Evolutionary conservation across 495 filamentous ascomycete genomes (phyloP), one percentile per base, ranked within the genome.

Genomic region (Letharia columbiana): DNA sequence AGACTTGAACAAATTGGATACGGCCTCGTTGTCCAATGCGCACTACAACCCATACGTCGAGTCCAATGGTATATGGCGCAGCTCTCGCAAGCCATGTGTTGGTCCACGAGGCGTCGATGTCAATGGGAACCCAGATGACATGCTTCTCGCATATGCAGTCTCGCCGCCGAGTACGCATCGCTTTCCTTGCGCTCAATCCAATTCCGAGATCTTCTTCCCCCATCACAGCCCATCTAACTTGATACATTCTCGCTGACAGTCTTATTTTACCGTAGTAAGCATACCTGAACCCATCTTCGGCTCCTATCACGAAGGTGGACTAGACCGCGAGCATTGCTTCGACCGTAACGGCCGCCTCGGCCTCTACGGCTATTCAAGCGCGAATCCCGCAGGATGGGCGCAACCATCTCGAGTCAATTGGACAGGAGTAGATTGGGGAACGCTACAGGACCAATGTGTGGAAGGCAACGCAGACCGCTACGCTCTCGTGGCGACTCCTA

Each of bases 281-380:
- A 39, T 82, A 28, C 65, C 81, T 5, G 66, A 71, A 35, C 73
- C 77, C 8, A 64, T 72, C 39, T 75, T 82, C 18, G 82, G 82
- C 23, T 80, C 80, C 10, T 76, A 77, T 56, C 75, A 81, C 54
- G 79, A 76, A 15, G 67, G 79, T 52, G 79, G 73, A 0, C 70
- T 84, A 4, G 78, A 83, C 63, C 71, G 70, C 4, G 63, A 75
- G 39, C 67, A 82, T 3, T 84, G 79, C 67, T 80, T 81, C 20
- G 82, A 85, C 68, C 78, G 82, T 3, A 80, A 80, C 67, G 73
- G 76, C 17, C 77, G 82, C 45, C 45, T 49, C 45, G 18, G 15
- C 20, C 45, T 9, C 20, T 49, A 49, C 45, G 45, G 45, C 45
- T n/a, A 4, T 49, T 49, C 45, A n/a, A 49, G 45, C 8, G 45